Percentiles rank a stretch among this genome's conserved stretches.
phyloP scores from a whole-genome alignment of 1,139 yeast species.

The Pneumocystis canis region DNA sequence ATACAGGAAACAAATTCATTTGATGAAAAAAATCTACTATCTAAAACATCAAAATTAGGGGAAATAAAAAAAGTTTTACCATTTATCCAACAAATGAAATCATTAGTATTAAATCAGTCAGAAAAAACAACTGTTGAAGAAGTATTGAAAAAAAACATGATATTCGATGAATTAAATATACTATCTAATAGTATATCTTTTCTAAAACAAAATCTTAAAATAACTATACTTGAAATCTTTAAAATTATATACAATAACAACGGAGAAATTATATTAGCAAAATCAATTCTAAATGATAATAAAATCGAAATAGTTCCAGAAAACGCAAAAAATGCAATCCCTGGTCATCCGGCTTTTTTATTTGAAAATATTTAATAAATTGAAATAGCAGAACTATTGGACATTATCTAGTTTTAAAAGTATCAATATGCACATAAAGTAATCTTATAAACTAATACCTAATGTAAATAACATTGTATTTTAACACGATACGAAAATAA shows the following conservation, averaged over 20 bases:
- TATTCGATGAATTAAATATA: conserved; percentile 61
- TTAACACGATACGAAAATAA: background rate
- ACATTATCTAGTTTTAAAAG: background rate
- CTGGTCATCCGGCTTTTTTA: conserved; percentile 83
- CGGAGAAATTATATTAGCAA: conserved; percentile 25
- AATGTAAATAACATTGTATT: background rate
- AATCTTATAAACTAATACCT: background rate
- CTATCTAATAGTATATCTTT: conserved; percentile 39
- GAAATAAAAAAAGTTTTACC: conserved; percentile 93
- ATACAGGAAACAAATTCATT: conserved; percentile 9
- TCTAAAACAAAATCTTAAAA: conserved; percentile 42
- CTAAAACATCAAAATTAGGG: conserved; percentile 23
- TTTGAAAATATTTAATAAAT: conserved; percentile 36
- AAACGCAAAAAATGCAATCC: conserved; percentile 69
- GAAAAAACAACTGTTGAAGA: conserved; percentile 22
- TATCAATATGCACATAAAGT: background rate
- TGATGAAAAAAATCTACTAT: conserved; percentile 12
- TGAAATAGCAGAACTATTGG: background rate
- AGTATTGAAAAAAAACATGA: conserved; percentile 50
- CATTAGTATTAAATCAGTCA: conserved; percentile 53
- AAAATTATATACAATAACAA: conserved; percentile 52
- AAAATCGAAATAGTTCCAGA: conserved; percentile 54
- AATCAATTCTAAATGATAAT: conserved; percentile 38
- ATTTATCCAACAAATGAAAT: conserved; percentile 45
- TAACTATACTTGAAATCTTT: conserved; percentile 42